Conservation (phyloP, 192 early-diverging fungal genomes). For the Backusella mclennaniae region DNA sequence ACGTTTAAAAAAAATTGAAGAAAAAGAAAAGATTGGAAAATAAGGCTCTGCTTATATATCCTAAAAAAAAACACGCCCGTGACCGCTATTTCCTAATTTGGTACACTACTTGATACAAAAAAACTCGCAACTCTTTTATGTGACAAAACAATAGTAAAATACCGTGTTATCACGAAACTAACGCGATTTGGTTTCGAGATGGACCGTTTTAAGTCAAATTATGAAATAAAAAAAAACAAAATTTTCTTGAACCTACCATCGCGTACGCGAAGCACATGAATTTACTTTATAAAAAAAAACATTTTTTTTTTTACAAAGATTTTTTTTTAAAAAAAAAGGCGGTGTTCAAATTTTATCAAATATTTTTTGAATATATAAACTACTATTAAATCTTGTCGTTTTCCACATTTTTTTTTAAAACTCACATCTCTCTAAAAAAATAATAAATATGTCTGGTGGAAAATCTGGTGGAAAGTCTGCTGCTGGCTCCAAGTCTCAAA, state of each 20-base stretch:
- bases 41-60: neutral
- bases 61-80: neutral
- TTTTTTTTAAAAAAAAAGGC: constrained; percentile 10
- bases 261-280: neutral
- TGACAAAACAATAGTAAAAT: neutral
- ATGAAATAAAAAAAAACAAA: constrained; percentile 10
- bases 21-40: constrained; percentile 26
- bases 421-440: constrained; percentile 14
- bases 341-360: neutral
- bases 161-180: constrained; percentile 20
- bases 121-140: neutral
- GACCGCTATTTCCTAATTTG: neutral
- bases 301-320: neutral
- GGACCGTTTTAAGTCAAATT: neutral
- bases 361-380: constrained; percentile 9
- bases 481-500: constrained; percentile 59
- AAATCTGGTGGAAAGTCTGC: constrained; percentile 76
- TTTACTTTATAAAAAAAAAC: neutral
- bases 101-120: neutral
- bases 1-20: constrained; percentile 16
- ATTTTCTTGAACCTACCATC: neutral
- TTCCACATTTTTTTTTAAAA: constrained; percentile 7
- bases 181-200: constrained; percentile 19
- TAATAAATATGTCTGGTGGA: constrained; percentile 62
- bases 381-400: neutral